Percentiles rank a stretch among this genome's conserved stretches.
Conservation (phyloP, 2,329 filamentous ascomycete species). For the Metarhizium guizhouense region DNA sequence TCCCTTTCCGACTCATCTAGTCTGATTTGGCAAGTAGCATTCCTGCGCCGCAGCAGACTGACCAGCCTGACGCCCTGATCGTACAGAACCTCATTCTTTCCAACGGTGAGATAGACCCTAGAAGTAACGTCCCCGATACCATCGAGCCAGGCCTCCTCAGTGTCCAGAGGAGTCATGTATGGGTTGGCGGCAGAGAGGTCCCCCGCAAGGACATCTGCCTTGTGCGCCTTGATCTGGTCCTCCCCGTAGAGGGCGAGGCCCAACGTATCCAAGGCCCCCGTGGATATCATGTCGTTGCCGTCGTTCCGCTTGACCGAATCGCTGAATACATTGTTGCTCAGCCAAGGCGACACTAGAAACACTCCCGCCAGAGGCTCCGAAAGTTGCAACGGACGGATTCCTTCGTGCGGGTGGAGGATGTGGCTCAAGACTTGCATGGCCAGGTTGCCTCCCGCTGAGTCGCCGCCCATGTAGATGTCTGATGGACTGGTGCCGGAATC, state of each 20-base stretch:
- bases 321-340: slow-evolving; percentile 13
- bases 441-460: slow-evolving; percentile 28
- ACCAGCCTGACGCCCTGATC: slow-evolving; percentile 20
- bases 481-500: slow-evolving; percentile 17
- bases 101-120: slow-evolving; percentile 23
- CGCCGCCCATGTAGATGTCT: slow-evolving; percentile 26
- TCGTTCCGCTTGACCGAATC: slow-evolving; percentile 18
- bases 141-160: slow-evolving; percentile 18
- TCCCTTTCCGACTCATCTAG: slow-evolving; percentile 19
- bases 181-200: slow-evolving; percentile 7
- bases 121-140: slow-evolving; percentile 13
- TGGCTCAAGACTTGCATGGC: slow-evolving; percentile 23
- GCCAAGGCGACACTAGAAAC: slow-evolving; percentile 25
- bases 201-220: neutral
- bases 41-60: slow-evolving; percentile 12
- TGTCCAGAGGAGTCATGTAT: slow-evolving; percentile 21
- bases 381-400: slow-evolving; percentile 13
- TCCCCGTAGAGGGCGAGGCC: slow-evolving; percentile 6
- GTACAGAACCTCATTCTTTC: slow-evolving; percentile 21
- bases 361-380: slow-evolving; percentile 18
- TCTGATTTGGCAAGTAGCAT: slow-evolving; percentile 14
- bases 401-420: slow-evolving; percentile 20
- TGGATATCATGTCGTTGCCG: slow-evolving; percentile 24
- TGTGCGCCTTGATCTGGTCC: slow-evolving; percentile 5
- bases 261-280: slow-evolving; percentile 5